A percentile compares a stretch with the other conserved stretches of the same genome.
Conservation (phyloP, 2,329 filamentous ascomycete genomes). For the Fusarium lateritium region DNA sequence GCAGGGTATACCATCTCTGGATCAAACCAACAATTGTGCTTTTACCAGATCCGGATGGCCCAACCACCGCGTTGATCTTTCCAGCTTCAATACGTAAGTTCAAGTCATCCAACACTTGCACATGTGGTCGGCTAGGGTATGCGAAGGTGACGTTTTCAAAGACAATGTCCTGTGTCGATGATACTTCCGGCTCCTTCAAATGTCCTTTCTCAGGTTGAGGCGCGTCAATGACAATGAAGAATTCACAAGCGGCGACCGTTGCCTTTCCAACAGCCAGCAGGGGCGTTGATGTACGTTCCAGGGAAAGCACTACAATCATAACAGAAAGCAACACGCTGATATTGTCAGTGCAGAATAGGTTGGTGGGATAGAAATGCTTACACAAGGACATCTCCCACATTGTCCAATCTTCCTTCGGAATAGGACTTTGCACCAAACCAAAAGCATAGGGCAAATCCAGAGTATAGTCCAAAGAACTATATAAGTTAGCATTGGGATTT, state of each 20-base stretch:
- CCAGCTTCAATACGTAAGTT: slow-evolving; percentile 72
- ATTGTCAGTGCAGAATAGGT: slow-evolving; percentile 2
- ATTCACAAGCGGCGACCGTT: slow-evolving; percentile 70
- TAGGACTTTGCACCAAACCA: slow-evolving; percentile 73
- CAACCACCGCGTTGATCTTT: slow-evolving; percentile 81
- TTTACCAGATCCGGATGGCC: slow-evolving; percentile 80
- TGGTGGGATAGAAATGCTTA: slow-evolving; percentile 51
- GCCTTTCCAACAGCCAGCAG: slow-evolving; percentile 72
- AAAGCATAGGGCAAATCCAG: slow-evolving; percentile 70
- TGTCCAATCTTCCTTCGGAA: slow-evolving; percentile 61
- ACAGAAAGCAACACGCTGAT: slow-evolving; percentile 68
- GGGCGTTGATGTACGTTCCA: slow-evolving; percentile 71
- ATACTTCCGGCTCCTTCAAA: slow-evolving; percentile 56
- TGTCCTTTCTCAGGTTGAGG: slow-evolving; percentile 57
- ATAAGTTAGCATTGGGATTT: slow-evolving; percentile 16
- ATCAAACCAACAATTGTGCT: slow-evolving; percentile 80
- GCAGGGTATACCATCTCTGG: slow-evolving; percentile 79
- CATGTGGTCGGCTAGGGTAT: slow-evolving; percentile 76
- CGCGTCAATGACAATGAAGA: slow-evolving; percentile 69
- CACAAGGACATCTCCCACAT: slow-evolving; percentile 69
- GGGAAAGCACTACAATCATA: slow-evolving; percentile 70
- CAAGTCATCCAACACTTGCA: slow-evolving; percentile 74
- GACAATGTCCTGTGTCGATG: slow-evolving; percentile 57
- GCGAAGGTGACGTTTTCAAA: slow-evolving; percentile 79
- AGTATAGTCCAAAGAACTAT: slow-evolving; percentile 68